phyloP scores from a whole-genome alignment of 192 early-diverging fungal genomes.

The Coemansia sp. region DNA sequence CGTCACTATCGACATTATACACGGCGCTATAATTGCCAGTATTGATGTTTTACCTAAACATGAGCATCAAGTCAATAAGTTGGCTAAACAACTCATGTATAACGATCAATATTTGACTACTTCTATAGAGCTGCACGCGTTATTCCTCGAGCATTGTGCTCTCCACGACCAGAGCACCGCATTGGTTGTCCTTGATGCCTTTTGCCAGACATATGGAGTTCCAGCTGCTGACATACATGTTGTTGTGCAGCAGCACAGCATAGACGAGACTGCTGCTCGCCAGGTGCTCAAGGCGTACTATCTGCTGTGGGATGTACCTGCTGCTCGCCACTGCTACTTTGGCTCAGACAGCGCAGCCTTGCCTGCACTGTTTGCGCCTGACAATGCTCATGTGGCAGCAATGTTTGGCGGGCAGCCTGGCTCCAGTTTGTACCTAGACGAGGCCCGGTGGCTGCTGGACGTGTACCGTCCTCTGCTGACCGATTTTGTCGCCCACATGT shows the following conservation, averaged over 20 bases:
- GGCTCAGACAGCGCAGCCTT: background rate
- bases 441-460: slow-evolving; percentile 66
- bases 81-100: too few relatives aligned
- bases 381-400: slow-evolving; percentile 62
- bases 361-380: slow-evolving; percentile 42
- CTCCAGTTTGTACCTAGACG: slow-evolving; percentile 77
- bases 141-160: slow-evolving; percentile 17
- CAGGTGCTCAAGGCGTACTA: slow-evolving; percentile 27
- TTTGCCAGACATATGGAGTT: slow-evolving; percentile 13
- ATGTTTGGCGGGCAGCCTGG: slow-evolving; percentile 95
- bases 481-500: slow-evolving; percentile 69
- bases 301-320: slow-evolving; percentile 1
- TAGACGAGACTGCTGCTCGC: slow-evolving; percentile 6
- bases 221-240: slow-evolving; percentile 1
- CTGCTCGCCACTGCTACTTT: slow-evolving; percentile 65
- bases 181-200: slow-evolving; percentile 9
- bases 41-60: too few relatives aligned
- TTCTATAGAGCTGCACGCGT: background rate
- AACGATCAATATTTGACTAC: too few relatives aligned
- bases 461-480: slow-evolving; percentile 72
- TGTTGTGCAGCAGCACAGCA: slow-evolving; percentile 3
- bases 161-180: background rate
- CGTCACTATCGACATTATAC: too few relatives aligned
- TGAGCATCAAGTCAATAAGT: too few relatives aligned
- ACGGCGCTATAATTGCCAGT: too few relatives aligned